Evolutionary conservation across 257 asterid genomes (phyloP).

Genomic region (Fraxinus pennsylvanica): DNA sequence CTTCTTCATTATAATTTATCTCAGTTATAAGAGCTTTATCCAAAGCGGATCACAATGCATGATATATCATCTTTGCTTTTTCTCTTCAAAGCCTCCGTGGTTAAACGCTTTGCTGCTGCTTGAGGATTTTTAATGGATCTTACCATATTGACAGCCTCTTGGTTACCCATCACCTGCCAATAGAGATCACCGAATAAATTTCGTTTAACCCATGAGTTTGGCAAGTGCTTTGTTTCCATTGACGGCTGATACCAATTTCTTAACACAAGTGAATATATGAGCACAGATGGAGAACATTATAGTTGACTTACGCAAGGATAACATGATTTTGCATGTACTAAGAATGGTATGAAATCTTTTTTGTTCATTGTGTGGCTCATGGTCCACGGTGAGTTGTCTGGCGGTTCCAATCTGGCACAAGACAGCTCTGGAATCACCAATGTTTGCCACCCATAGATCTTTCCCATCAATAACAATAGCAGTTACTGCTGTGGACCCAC

Average conservation of each 20-base stretch:
- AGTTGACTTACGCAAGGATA: not conserved
- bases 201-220: not conserved
- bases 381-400: constrained; percentile 70
- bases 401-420: constrained; percentile 53
- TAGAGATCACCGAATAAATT: not conserved
- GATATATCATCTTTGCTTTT: constrained; percentile 86
- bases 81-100: constrained; percentile 67
- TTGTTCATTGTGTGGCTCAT: constrained; percentile 58
- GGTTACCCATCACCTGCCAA: constrained; percentile 68
- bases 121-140: constrained; percentile 63
- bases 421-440: constrained; percentile 82
- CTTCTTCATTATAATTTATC: not conserved
- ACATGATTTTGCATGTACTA: not conserved
- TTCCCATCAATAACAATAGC: constrained; percentile 75
- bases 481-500: constrained; percentile 86
- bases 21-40: constrained; percentile 31
- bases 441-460: constrained; percentile 77
- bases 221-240: not conserved
- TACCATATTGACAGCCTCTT: constrained; percentile 71
- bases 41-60: constrained; percentile 72
- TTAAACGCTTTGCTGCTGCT: constrained; percentile 71
- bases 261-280: not conserved
- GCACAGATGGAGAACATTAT: not conserved
- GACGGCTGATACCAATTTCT: not conserved
- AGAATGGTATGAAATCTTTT: too few relatives aligned